These are phyloP conservation scores for Rhypophila decipiens DNA, from an alignment of 495 filamentous ascomycete species.

Conservation along the genomic window DNA sequence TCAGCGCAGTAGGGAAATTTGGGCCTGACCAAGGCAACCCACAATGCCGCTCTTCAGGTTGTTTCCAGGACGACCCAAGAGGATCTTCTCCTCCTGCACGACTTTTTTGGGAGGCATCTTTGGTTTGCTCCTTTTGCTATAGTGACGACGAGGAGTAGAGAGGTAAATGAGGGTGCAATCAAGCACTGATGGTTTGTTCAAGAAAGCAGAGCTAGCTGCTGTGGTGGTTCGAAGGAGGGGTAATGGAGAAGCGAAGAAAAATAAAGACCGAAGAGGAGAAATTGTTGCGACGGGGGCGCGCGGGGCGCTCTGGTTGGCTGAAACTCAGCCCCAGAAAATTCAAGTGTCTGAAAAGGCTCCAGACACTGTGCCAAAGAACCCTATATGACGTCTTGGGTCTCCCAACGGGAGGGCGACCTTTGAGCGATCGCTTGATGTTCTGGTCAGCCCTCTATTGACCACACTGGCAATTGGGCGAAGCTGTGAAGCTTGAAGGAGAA, in stretches of 20 bases:
- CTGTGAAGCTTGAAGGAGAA: constrained; percentile 4
- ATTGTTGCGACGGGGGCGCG: constrained; percentile 38
- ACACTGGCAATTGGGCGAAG: constrained; percentile 4
- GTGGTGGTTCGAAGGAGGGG: constrained; percentile 42
- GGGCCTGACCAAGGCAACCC: constrained; percentile 41
- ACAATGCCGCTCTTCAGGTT: constrained; percentile 99
- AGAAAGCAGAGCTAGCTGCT: constrained; percentile 60
- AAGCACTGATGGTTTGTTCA: constrained; percentile 30
- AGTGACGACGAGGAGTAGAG: constrained; percentile 42
- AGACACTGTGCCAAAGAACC: constrained; percentile 1
- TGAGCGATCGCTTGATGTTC: constrained; percentile 19
- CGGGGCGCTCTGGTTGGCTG: constrained; percentile 1
- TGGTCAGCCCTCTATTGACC: constrained; percentile 10
- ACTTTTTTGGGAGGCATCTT: constrained; percentile 77
- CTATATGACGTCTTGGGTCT: background rate
- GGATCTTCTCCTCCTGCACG: constrained; percentile 68
- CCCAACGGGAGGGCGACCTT: background rate
- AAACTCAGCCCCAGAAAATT: background rate
- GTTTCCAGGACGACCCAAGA: constrained; percentile 93
- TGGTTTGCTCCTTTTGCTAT: constrained; percentile 41
- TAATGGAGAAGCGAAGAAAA: constrained; percentile 49
- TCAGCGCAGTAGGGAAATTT: constrained; percentile 19
- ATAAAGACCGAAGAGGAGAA: constrained; percentile 32
- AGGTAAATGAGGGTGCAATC: constrained; percentile 38
- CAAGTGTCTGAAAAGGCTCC: background rate